Percentiles rank a stretch among this genome's conserved stretches.
These are phyloP conservation scores for Hanseniaspora pseudoguilliermondii DNA, from an alignment of 805 yeast genomes.

Conservation along the genomic window DNA sequence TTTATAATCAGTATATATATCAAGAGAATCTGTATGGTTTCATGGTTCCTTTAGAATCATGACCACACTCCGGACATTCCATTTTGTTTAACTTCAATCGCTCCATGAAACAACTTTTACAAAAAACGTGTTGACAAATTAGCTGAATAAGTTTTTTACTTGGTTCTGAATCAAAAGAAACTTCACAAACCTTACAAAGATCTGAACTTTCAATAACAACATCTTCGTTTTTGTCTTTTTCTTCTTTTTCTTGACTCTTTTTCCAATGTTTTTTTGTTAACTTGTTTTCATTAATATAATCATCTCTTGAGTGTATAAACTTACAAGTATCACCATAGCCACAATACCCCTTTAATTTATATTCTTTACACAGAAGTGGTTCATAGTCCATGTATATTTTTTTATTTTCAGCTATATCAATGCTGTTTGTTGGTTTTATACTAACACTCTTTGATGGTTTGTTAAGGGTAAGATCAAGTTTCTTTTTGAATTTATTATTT, in stretches of 20 bases:
- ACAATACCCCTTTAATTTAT: constrained; percentile 80
- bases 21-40: constrained; percentile 3
- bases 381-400: constrained; percentile 74
- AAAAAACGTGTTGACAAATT: constrained; percentile 50
- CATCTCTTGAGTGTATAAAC: constrained; percentile 82
- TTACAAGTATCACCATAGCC: constrained; percentile 97
- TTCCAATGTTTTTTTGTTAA: constrained; percentile 59
- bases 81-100: constrained; percentile 32
- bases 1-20: constrained; percentile 29
- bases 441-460: background rate
- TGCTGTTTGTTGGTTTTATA: background rate
- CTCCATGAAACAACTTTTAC: constrained; percentile 46
- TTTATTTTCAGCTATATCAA: background rate
- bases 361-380: constrained; percentile 91
- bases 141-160: constrained; percentile 45
- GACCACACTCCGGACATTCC: constrained; percentile 45
- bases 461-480: background rate
- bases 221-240: constrained; percentile 13
- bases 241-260: constrained; percentile 18
- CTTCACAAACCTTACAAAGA: constrained; percentile 49
- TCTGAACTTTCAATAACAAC: constrained; percentile 34
- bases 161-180: constrained; percentile 26
- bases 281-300: constrained; percentile 58
- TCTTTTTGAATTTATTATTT: background rate
- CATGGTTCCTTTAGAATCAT: constrained; percentile 44